phyloP scores from a whole-genome alignment of 768 basidiomycete genomes.

The Russula sp. region DNA sequence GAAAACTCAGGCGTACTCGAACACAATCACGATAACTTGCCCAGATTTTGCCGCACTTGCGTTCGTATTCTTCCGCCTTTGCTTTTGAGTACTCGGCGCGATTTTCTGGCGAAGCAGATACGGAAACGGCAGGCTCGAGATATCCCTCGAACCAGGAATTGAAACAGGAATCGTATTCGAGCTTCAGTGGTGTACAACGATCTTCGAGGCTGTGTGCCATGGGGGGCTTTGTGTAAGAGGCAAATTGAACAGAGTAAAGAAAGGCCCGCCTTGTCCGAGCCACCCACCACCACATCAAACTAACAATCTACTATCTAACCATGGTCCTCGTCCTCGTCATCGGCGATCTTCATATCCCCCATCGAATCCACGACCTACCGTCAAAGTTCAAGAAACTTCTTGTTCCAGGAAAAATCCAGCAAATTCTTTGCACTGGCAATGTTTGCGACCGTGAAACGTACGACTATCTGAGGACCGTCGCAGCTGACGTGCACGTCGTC shows the following conservation, averaged over 20 bases:
- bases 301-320: conserved; percentile 22
- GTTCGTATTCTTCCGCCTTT: conserved; percentile 87
- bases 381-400: conserved; percentile 96
- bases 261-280: not conserved
- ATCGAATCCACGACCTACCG: conserved; percentile 85
- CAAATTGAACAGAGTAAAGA: not conserved
- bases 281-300: not conserved
- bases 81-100: conserved; percentile 62
- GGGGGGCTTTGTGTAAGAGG: not conserved
- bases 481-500: conserved; percentile 88
- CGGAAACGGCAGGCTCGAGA: conserved; percentile 69
- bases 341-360: conserved; percentile 96
- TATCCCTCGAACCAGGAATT: conserved; percentile 98
- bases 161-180: conserved; percentile 90
- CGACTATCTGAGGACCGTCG: conserved; percentile 93
- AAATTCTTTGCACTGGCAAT: conserved; percentile 96
- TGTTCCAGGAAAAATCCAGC: conserved; percentile 87
- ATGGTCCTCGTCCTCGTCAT: conserved; percentile 97
- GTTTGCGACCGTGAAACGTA: conserved; percentile 97
- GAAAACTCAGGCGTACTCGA: conserved; percentile 53
- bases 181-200: conserved; percentile 88
- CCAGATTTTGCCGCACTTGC: conserved; percentile 83
- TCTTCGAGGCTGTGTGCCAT: conserved; percentile 82
- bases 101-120: conserved; percentile 40
- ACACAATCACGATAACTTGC: conserved; percentile 75